Percentiles rank a stretch among this genome's conserved stretches.
These are phyloP conservation scores for Vanrija humicola DNA, from an alignment of 1,284 basidiomycete genomes.

Conservation along the genomic window DNA sequence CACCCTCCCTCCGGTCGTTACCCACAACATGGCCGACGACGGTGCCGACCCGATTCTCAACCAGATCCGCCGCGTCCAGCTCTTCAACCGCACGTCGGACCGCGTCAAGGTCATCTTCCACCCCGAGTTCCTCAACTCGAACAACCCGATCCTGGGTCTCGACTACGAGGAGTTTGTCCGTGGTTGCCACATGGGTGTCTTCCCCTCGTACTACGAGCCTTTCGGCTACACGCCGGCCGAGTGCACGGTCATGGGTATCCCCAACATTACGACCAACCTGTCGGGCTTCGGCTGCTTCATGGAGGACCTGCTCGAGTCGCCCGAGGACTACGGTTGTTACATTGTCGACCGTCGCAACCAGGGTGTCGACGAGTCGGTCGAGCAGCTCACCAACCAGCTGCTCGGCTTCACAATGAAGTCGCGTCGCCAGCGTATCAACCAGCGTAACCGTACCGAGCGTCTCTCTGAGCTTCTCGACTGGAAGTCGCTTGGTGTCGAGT, in stretches of 20 bases:
- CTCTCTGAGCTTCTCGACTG: slow-evolving; percentile 90
- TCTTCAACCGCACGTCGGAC: slow-evolving; percentile 80
- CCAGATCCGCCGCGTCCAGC: slow-evolving; percentile 86
- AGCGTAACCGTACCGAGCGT: slow-evolving; percentile 94
- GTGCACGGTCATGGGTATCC: slow-evolving; percentile 85
- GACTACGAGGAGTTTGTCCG: slow-evolving; percentile 99
- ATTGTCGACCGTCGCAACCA: slow-evolving; percentile 89
- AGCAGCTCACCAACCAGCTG: slow-evolving; percentile 62
- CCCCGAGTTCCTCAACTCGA: slow-evolving; percentile 95
- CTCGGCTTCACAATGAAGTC: slow-evolving; percentile 79
- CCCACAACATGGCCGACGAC: slow-evolving; percentile 98
- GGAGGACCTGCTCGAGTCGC: slow-evolving; percentile 95
- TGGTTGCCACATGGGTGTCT: slow-evolving; percentile 95
- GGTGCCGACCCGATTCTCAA: slow-evolving; percentile 86
- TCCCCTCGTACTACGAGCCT: slow-evolving; percentile 76
- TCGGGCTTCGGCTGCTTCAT: slow-evolving; percentile 98
- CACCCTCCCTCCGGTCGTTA: slow-evolving; percentile 85
- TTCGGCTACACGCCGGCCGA: slow-evolving; percentile 57
- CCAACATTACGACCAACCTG: slow-evolving; percentile 92
- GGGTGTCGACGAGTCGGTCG: slow-evolving; percentile 87
- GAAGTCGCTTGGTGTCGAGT: slow-evolving; percentile 97
- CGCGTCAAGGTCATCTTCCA: slow-evolving; percentile 97
- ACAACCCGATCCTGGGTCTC: slow-evolving; percentile 92
- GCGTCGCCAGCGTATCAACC: slow-evolving; percentile 94
- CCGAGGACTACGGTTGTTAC: slow-evolving; percentile 74